phyloP scores from a whole-genome alignment of 306 rosid genomes.

The Cucumis melo region DNA sequence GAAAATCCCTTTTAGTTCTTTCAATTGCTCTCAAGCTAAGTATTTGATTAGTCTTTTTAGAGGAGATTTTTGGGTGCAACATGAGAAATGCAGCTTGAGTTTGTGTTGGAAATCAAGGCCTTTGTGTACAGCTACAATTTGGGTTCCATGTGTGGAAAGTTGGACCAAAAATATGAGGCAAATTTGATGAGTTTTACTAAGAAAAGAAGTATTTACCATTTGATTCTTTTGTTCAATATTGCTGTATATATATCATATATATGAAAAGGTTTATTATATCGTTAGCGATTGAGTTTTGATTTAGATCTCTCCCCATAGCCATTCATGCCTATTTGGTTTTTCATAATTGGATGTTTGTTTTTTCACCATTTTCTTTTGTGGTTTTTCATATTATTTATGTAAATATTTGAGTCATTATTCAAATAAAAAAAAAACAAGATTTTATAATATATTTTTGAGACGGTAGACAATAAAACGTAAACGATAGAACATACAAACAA shows the following conservation, averaged over 20 bases:
- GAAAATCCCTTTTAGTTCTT: constrained; percentile 28
- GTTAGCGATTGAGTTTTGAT: no score
- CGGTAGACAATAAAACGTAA: no score
- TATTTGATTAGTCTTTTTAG: constrained; percentile 43
- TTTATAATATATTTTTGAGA: no score
- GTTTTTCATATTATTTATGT: no score
- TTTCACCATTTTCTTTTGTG: no score
- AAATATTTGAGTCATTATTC: no score
- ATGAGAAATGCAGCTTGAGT: constrained; percentile 23
- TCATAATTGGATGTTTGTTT: no score
- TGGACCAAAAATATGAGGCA: neutral
- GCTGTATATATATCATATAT: neutral
- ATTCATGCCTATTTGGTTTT: no score
- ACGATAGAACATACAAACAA: no score
- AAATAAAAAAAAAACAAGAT: no score
- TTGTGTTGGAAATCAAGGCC: constrained; percentile 63
- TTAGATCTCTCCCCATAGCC: no score
- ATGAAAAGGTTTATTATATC: neutral
- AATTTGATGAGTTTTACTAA: neutral
- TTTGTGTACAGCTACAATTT: constrained; percentile 39
- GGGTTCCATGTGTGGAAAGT: constrained; percentile 24
- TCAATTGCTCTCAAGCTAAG: constrained; percentile 51
- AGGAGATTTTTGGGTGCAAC: constrained; percentile 51
- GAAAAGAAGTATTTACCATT: neutral
- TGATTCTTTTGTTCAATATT: neutral